These are phyloP conservation scores for Phytophthora palmivora DNA, from an alignment of 352 stramenopile genomes.

Conservation along the genomic window DNA sequence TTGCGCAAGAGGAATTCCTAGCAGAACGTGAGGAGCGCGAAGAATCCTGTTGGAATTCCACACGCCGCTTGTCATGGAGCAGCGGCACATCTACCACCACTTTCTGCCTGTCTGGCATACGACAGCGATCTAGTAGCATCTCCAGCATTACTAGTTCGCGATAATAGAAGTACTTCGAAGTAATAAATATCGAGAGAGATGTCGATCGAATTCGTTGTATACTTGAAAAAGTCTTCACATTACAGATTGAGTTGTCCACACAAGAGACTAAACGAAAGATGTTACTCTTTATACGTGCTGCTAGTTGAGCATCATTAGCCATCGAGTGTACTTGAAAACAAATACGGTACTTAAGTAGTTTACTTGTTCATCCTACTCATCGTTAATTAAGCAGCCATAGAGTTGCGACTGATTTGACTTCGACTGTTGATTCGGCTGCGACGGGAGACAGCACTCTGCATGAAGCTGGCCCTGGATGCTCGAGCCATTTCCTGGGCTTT, in stretches of 20 bases:
- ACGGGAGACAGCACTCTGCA: slow-evolving; percentile 31
- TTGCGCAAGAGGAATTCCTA: slow-evolving; percentile 33
- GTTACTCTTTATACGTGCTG: slow-evolving; percentile 1
- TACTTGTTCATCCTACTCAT: background rate
- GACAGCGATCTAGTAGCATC: slow-evolving; percentile 23
- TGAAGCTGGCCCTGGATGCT: slow-evolving; percentile 22
- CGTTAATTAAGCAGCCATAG: slow-evolving; percentile 7
- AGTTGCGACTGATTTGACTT: slow-evolving; percentile 20
- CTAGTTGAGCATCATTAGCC: slow-evolving; percentile 11
- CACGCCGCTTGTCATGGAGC: slow-evolving; percentile 12
- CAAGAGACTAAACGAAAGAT: background rate
- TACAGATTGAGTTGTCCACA: no score
- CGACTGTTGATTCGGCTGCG: slow-evolving; percentile 29
- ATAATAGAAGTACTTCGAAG: slow-evolving; percentile 8
- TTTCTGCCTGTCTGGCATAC: slow-evolving; percentile 10
- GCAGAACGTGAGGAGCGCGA: slow-evolving; percentile 14
- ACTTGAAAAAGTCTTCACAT: no score
- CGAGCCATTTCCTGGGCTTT: slow-evolving; percentile 32
- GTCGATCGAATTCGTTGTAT: background rate
- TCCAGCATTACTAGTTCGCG: slow-evolving; percentile 8
- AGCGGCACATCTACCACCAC: slow-evolving; percentile 11
- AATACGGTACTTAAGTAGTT: slow-evolving; percentile 6
- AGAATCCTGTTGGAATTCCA: slow-evolving; percentile 1
- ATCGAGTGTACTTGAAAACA: slow-evolving; percentile 6
- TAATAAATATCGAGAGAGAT: no score